Evolutionary conservation across 331 rosid species (phyloP).

Genomic region (Rosa hybrid): DNA sequence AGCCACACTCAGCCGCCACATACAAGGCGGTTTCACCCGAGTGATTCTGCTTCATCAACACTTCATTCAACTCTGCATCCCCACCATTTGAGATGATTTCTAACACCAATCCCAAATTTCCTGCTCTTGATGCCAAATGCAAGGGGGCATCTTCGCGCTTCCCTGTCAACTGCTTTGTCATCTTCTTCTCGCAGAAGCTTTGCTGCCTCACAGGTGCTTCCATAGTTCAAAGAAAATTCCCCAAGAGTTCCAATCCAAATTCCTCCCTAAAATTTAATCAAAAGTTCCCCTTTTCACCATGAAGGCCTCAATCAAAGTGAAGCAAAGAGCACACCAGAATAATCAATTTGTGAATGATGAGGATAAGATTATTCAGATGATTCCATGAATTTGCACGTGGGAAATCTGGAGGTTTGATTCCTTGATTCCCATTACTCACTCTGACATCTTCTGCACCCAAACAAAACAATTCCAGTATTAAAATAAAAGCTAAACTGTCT

Average conservation of each 20-base stretch:
- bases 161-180: conserved; percentile 63
- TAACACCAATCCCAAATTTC: conserved; percentile 51
- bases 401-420: conserved; percentile 25
- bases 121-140: conserved; percentile 60
- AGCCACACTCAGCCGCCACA: conserved; percentile 62
- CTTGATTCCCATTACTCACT: conserved; percentile 17
- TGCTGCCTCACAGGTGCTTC: conserved; percentile 31
- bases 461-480: conserved; percentile 24
- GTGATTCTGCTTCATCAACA: conserved; percentile 55
- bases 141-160: conserved; percentile 54
- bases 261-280: neutral
- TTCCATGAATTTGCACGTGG: conserved; percentile 19
- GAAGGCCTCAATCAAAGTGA: conserved; percentile 27
- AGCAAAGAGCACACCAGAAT: conserved; percentile 8
- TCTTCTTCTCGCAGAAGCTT: conserved; percentile 34
- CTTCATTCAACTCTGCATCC: conserved; percentile 51
- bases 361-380: conserved; percentile 31
- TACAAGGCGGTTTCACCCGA: conserved; percentile 66
- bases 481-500: neutral
- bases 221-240: conserved; percentile 6
- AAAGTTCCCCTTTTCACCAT: conserved; percentile 18
- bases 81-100: conserved; percentile 46
- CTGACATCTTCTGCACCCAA: conserved; percentile 27
- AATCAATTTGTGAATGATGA: conserved; percentile 19
- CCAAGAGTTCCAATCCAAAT: neutral